Percentiles rank a stretch among this genome's conserved stretches.
These are phyloP conservation scores for Aureobasidium namibiae DNA, from an alignment of 2,329 filamentous ascomycete genomes.

Conservation along the genomic window DNA sequence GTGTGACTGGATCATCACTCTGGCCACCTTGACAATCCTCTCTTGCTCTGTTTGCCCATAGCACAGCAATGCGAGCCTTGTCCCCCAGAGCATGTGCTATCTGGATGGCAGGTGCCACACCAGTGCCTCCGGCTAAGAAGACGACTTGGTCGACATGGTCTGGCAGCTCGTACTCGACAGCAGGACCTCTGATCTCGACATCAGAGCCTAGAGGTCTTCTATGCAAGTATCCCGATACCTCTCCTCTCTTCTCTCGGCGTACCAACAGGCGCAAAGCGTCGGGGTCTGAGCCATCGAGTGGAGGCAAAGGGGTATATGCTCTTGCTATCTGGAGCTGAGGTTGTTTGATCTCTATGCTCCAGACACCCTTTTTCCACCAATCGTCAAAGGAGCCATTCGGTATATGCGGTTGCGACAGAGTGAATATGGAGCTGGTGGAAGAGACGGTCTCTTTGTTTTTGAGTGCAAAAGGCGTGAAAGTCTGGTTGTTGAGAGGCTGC, in stretches of 20 bases:
- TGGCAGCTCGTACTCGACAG: conserved; percentile 55
- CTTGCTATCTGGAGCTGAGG: conserved; percentile 86
- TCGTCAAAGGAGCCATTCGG: conserved; percentile 12
- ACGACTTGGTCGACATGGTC: conserved; percentile 52
- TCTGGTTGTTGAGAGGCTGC: conserved; percentile 44
- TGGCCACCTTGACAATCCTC: conserved; percentile 58
- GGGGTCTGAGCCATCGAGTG: conserved; percentile 25
- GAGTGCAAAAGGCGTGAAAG: conserved; percentile 60
- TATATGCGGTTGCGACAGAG: conserved; percentile 33
- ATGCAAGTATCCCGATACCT: conserved; percentile 77
- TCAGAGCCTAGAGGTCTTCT: conserved; percentile 23
- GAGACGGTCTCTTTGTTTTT: conserved; percentile 55
- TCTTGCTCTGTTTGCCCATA: conserved; percentile 70
- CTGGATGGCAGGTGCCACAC: conserved; percentile 84
- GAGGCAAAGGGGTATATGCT: conserved; percentile 82
- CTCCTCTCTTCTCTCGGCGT: conserved; percentile 67
- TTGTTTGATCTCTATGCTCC: conserved; percentile 90
- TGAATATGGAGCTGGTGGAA: conserved; percentile 60
- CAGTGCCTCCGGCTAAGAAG: conserved; percentile 87
- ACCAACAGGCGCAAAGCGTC: conserved; percentile 62
- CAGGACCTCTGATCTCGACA: conserved; percentile 74
- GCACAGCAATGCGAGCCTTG: conserved; percentile 51
- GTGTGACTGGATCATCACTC: conserved; percentile 36
- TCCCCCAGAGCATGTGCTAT: conserved; percentile 48
- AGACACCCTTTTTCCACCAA: conserved; percentile 30